These are phyloP conservation scores for Exsudoporus frostii DNA, from an alignment of 768 basidiomycete genomes.

Conservation along the genomic window DNA sequence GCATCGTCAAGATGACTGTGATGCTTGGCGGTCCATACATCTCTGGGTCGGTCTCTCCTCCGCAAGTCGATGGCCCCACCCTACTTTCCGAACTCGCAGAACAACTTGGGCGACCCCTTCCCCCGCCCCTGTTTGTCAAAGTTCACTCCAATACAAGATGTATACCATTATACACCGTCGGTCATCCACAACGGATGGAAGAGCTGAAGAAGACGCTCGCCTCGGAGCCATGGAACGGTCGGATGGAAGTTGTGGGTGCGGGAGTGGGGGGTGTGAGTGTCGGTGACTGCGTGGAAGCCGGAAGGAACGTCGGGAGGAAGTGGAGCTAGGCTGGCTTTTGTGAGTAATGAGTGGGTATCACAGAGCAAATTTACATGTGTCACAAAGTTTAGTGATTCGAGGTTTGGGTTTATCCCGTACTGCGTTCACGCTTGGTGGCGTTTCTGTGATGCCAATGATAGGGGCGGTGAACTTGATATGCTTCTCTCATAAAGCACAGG, in stretches of 20 bases:
- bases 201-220: conserved; percentile 49
- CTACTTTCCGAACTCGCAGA: conserved; percentile 35
- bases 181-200: conserved; percentile 67
- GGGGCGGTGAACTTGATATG: conserved; percentile 5
- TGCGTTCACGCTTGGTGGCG: conserved; percentile 6
- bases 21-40: conserved; percentile 86
- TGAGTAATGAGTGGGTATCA: conserved; percentile 12
- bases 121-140: conserved; percentile 52
- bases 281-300: conserved; percentile 79
- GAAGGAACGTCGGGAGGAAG: conserved; percentile 48
- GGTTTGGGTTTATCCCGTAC: background rate
- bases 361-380: conserved; percentile 10
- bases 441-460: conserved; percentile 11
- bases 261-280: conserved; percentile 86
- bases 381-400: conserved; percentile 10
- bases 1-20: conserved; percentile 76
- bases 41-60: conserved; percentile 4
- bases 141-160: conserved; percentile 58
- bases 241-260: conserved; percentile 72
- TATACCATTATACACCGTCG: conserved; percentile 75
- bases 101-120: conserved; percentile 47
- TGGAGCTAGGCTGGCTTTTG: conserved; percentile 34
- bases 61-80: conserved; percentile 25
- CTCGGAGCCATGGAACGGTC: conserved; percentile 42
- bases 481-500: conserved; percentile 19